Conservation (phyloP, 371 early-diverging fungal species). For the Circinella minor region DNA sequence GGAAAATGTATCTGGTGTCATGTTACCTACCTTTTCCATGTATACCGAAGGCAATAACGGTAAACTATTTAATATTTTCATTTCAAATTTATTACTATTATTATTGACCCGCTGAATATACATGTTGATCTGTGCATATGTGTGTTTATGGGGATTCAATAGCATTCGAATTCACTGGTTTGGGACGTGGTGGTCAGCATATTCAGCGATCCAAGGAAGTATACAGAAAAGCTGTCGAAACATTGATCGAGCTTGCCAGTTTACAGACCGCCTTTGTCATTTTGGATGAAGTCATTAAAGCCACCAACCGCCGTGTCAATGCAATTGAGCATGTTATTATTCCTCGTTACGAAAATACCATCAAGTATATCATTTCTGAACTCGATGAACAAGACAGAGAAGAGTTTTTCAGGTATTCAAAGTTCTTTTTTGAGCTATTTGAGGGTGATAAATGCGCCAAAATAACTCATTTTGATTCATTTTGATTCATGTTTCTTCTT, state of each 20-base stretch:
- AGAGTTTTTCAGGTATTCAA: conserved; percentile 93
- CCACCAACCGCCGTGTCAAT: conserved; percentile 99
- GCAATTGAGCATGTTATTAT: conserved; percentile 99
- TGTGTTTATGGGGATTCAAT: not conserved
- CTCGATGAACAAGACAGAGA: conserved; percentile 99
- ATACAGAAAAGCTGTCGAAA: conserved; percentile 93
- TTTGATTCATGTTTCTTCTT: not conserved
- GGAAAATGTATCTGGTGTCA: conserved; percentile 98
- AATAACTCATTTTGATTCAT: not conserved
- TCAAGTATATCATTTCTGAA: conserved; percentile 96
- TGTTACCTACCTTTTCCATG: conserved; percentile 93
- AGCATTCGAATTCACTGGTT: conserved; percentile 95
- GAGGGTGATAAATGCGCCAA: not conserved
- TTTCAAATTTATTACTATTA: not conserved
- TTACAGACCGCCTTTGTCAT: conserved; percentile 92
- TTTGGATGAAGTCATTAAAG: conserved; percentile 98
- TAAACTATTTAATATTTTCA: conserved; percentile 32
- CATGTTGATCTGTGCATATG: no score
- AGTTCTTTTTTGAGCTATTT: no score
- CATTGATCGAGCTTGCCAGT: conserved; percentile 95
- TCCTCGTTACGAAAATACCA: conserved; percentile 98
- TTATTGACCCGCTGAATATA: no score
- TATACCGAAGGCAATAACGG: conserved; percentile 86
- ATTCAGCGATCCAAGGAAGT: conserved; percentile 93
- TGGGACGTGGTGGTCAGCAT: conserved; percentile 98